Conservation (phyloP, 495 filamentous ascomycete genomes). For the Paragyromitra xinjiangensis region DNA sequence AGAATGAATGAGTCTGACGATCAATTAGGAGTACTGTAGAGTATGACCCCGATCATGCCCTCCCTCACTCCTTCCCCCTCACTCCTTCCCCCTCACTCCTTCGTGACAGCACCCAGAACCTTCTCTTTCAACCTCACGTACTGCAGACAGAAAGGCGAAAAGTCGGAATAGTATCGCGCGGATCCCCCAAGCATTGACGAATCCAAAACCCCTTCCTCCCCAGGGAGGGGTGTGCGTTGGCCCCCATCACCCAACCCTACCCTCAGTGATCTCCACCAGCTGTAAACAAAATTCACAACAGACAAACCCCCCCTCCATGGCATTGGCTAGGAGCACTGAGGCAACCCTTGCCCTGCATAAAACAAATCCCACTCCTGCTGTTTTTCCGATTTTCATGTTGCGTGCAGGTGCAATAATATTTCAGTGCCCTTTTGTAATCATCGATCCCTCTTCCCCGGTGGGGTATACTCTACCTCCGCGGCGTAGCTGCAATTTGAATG, state of each 20-base stretch:
- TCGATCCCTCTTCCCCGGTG: neutral
- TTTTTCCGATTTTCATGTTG: neutral
- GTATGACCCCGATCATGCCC: too few relatives aligned
- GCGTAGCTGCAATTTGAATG: neutral
- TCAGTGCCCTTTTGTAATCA: neutral
- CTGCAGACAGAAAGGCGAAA: neutral
- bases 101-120: too few relatives aligned
- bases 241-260: neutral
- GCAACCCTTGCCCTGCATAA: neutral
- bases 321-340: neutral
- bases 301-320: too few relatives aligned
- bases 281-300: too few relatives aligned
- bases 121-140: neutral
- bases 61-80: too few relatives aligned
- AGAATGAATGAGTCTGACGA: too few relatives aligned
- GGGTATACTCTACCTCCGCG: neutral
- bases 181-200: neutral
- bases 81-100: too few relatives aligned
- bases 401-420: neutral
- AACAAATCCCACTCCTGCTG: neutral
- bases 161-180: conserved; percentile 38
- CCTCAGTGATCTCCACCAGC: neutral
- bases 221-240: conserved; percentile 20
- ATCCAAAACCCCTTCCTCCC: neutral
- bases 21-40: too few relatives aligned